A percentile compares a stretch with the other conserved stretches of the same genome.
Conservation (phyloP, 2,329 filamentous ascomycete species). For the Daldinia sp. region DNA sequence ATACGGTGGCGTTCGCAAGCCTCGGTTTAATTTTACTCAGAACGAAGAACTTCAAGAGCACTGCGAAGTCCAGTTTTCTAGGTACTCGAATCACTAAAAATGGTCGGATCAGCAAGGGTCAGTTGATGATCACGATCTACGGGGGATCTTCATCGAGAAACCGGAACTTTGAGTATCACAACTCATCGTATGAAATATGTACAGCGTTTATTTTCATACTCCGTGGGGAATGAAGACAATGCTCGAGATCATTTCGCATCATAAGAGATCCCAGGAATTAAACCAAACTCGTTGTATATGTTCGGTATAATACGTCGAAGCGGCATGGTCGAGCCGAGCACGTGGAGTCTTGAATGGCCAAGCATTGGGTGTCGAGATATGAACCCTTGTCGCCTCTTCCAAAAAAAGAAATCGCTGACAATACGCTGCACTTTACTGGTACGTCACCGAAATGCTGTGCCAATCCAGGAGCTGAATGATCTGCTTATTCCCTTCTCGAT, state of each 20-base stretch:
- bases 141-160: background rate
- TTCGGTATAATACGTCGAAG: conserved; percentile 1
- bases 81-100: background rate
- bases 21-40: background rate
- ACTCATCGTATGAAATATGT: background rate
- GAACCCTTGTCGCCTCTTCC: conserved; percentile 1
- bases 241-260: background rate
- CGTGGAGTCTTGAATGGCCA: conserved; percentile 35
- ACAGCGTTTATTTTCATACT: background rate
- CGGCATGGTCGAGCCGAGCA: conserved; percentile 15
- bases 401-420: conserved; percentile 23
- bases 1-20: background rate
- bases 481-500: conserved; percentile 25
- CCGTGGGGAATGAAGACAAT: background rate
- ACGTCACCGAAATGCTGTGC: background rate
- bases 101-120: background rate
- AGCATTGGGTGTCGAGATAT: conserved; percentile 21
- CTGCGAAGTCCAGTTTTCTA: background rate
- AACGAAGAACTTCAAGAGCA: background rate
- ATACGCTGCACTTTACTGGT: conserved; percentile 19
- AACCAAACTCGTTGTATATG: background rate
- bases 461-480: conserved; percentile 10
- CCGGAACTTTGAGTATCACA: background rate
- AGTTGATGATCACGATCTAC: background rate
- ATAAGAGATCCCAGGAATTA: background rate